Evolutionary conservation across 768 basidiomycete genomes (phyloP).

Genomic region (Suillus brevipes): DNA sequence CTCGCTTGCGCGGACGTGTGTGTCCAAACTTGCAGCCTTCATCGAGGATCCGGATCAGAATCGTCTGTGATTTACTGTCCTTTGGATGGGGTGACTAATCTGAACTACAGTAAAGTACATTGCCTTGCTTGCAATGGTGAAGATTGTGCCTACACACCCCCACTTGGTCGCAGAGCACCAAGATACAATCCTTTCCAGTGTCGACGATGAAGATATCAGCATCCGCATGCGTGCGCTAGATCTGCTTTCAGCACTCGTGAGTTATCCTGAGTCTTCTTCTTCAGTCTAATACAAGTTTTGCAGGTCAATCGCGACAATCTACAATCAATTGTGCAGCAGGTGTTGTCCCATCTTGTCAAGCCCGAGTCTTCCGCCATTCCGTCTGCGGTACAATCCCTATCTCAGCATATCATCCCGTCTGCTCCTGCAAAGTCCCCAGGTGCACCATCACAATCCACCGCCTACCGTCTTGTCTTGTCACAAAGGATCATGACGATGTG

Average conservation of each 20-base stretch:
- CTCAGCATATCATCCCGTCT: conserved; percentile 51
- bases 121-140: conserved; percentile 89
- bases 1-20: conserved; percentile 81
- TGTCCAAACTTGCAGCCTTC: conserved; percentile 91
- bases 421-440: conserved; percentile 39
- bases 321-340: conserved; percentile 86
- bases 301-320: conserved; percentile 84
- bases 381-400: conserved; percentile 53
- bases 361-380: conserved; percentile 53
- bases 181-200: conserved; percentile 83
- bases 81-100: not conserved
- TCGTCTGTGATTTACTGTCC: conserved; percentile 51
- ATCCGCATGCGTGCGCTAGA: conserved; percentile 96
- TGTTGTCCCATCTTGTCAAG: conserved; percentile 82
- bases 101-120: conserved; percentile 88
- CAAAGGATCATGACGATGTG: conserved; percentile 86
- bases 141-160: conserved; percentile 92
- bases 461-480: conserved; percentile 83
- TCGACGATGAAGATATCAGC: conserved; percentile 92
- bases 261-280: conserved; percentile 15
- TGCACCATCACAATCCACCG: conserved; percentile 69
- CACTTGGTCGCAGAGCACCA: conserved; percentile 90
- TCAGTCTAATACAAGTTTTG: not conserved
- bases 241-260: conserved; percentile 89
- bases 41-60: conserved; percentile 95